Percentiles rank a stretch among this genome's conserved stretches.
Evolutionary conservation across 768 basidiomycete species (phyloP).

Genomic region (Hemileccinum rubropunctum): DNA sequence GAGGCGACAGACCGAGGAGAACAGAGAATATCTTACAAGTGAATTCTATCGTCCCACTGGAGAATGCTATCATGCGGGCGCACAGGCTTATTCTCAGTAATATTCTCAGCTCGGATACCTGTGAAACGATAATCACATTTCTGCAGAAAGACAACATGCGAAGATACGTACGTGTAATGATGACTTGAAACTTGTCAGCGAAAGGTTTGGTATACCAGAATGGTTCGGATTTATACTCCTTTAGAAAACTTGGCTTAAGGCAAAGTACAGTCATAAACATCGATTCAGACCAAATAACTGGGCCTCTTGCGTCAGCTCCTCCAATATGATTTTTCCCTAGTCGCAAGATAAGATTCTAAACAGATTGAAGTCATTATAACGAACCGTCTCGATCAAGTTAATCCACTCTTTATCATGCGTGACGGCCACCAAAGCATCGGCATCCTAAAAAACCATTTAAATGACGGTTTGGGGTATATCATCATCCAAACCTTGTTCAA

Average conservation of each 20-base stretch:
- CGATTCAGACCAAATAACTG: not conserved
- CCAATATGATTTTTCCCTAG: not conserved
- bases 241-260: no score
- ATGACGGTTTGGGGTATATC: not conserved
- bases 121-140: not conserved
- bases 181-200: not conserved
- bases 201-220: not conserved
- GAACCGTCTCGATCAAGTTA: not conserved
- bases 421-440: constrained; percentile 1
- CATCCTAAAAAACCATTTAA: not conserved
- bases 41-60: no score
- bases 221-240: no score
- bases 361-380: not conserved
- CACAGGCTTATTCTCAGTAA: not conserved
- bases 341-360: not conserved
- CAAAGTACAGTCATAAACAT: no score
- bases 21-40: no score
- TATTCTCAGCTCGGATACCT: constrained; percentile 9
- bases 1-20: no score
- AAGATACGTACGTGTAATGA: constrained; percentile 4
- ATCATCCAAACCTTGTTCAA: constrained; percentile 1
- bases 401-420: constrained; percentile 12
- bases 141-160: not conserved
- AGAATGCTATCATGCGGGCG: no score
- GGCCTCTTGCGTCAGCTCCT: not conserved